Conservation (phyloP, 108 stramenopile species). For the Skeletonema grethae region DNA sequence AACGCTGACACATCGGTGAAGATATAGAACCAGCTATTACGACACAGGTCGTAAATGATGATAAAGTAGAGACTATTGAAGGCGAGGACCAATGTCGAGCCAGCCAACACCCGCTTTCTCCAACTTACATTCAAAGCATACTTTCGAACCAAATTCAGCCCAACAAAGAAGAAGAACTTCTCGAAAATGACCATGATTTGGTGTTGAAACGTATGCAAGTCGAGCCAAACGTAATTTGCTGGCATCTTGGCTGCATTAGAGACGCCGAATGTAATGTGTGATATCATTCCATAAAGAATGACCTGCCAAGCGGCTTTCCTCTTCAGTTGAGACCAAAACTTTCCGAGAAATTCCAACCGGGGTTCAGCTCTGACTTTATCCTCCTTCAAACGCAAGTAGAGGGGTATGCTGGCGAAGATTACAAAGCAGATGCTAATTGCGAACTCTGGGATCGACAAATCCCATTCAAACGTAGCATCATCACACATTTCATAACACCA, state of each 20-base stretch:
- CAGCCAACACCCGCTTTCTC: conserved; percentile 40
- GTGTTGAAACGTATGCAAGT: conserved; percentile 49
- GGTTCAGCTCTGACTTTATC: conserved; percentile 36
- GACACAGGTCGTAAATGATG: conserved; percentile 42
- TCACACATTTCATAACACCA: conserved; percentile 46
- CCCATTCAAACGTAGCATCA: conserved; percentile 43
- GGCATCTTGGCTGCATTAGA: conserved; percentile 48
- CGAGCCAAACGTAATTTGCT: conserved; percentile 52
- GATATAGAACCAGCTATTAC: conserved; percentile 47
- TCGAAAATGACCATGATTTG: conserved; percentile 50
- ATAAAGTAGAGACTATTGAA: conserved; percentile 46
- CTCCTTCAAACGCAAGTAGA: conserved; percentile 48
- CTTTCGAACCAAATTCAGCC: conserved; percentile 37
- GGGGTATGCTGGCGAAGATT: conserved; percentile 37
- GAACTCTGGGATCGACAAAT: conserved; percentile 47
- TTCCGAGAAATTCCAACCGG: conserved; percentile 19
- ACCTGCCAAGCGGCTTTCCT: conserved; percentile 48
- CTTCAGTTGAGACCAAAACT: conserved; percentile 42
- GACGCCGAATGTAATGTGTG: conserved; percentile 49
- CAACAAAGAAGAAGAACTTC: conserved; percentile 48
- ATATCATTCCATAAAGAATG: conserved; percentile 52
- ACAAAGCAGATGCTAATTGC: conserved; percentile 47
- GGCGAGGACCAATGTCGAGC: conserved; percentile 27
- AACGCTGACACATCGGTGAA: conserved; percentile 49
- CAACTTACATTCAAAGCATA: conserved; percentile 44